phyloP scores from a whole-genome alignment of 495 filamentous ascomycete species.

The Bombardia bombarda region DNA sequence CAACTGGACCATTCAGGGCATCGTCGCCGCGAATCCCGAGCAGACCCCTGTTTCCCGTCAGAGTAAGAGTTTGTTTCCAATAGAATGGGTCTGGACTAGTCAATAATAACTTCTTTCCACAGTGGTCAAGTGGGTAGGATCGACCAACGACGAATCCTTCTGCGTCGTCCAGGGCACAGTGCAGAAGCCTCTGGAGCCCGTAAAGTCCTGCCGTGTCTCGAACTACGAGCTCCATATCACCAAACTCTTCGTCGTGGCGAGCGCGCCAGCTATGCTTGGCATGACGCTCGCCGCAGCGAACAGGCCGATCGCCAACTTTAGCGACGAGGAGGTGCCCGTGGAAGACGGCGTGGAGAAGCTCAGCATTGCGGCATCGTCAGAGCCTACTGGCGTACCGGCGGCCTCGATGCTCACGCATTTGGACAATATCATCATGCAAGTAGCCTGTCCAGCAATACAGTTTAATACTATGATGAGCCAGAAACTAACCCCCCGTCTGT shows the following conservation, averaged over 20 bases:
- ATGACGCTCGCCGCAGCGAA: conserved; percentile 64
- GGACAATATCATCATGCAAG: conserved; percentile 84
- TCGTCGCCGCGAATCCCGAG: conserved; percentile 50
- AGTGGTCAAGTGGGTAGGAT: conserved; percentile 88
- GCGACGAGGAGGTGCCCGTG: conserved; percentile 53
- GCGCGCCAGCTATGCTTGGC: conserved; percentile 55
- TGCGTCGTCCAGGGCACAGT: conserved; percentile 75
- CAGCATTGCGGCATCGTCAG: conserved; percentile 36
- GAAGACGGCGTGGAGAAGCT: conserved; percentile 51
- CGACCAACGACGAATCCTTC: conserved; percentile 73
- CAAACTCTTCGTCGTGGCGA: conserved; percentile 62
- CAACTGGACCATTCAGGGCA: conserved; percentile 47
- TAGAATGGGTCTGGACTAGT: too few species aligned
- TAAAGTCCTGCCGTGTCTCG: conserved; percentile 70
- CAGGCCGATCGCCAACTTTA: conserved; percentile 57
- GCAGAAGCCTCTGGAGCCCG: conserved; percentile 70
- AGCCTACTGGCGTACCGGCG: too few species aligned
- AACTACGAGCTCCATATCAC: conserved; percentile 79
- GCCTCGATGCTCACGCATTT: conserved; percentile 70
- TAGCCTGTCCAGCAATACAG: too few species aligned
- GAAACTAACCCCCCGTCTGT: too few species aligned
- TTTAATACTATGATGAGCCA: too few species aligned
- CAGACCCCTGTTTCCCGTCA: conserved; percentile 54
- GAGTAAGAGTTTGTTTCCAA: too few species aligned
- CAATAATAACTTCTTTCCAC: too few species aligned